These are phyloP conservation scores for Lasiodiplodia gonubiensis DNA, from an alignment of 2,329 filamentous ascomycete species.

Conservation along the genomic window DNA sequence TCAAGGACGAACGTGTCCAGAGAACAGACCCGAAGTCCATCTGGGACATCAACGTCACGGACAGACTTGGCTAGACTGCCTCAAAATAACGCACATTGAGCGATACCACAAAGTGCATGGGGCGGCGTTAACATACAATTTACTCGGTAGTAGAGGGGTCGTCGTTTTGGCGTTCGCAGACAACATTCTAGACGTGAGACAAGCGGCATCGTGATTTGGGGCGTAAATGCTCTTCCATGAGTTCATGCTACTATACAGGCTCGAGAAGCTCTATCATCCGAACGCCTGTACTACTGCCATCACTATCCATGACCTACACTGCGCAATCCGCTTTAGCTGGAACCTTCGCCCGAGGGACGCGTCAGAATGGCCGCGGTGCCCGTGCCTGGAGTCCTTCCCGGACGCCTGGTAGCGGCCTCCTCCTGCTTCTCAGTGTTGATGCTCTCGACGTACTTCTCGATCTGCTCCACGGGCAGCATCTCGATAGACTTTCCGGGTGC, in stretches of 20 bases:
- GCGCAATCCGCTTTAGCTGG: slow-evolving; percentile 29
- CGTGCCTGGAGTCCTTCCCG: slow-evolving; percentile 64
- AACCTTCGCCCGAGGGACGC: slow-evolving; percentile 56
- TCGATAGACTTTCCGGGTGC: slow-evolving; percentile 88
- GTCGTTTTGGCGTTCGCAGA: not conserved
- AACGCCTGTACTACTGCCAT: slow-evolving; percentile 5
- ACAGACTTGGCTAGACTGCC: slow-evolving; percentile 71
- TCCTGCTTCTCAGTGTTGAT: slow-evolving; percentile 99
- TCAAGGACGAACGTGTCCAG: slow-evolving; percentile 84
- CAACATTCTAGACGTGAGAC: not conserved
- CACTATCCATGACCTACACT: slow-evolving; percentile 1
- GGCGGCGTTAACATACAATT: slow-evolving; percentile 21
- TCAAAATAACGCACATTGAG: not conserved
- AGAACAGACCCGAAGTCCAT: slow-evolving; percentile 66
- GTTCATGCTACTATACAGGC: slow-evolving; percentile 18
- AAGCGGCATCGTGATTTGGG: not conserved
- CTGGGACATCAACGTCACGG: slow-evolving; percentile 77
- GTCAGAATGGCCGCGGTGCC: slow-evolving; percentile 77
- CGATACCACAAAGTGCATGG: slow-evolving; percentile 20
- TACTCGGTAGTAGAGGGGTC: slow-evolving; percentile 2
- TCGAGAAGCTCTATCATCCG: slow-evolving; percentile 9
- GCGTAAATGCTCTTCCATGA: slow-evolving; percentile 8
- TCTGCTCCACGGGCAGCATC: slow-evolving; percentile 93
- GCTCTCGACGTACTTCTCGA: slow-evolving; percentile 96
- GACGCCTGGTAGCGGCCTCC: slow-evolving; percentile 94